Conservation (phyloP, 139 green algal species). For the Volvox africanus region DNA sequence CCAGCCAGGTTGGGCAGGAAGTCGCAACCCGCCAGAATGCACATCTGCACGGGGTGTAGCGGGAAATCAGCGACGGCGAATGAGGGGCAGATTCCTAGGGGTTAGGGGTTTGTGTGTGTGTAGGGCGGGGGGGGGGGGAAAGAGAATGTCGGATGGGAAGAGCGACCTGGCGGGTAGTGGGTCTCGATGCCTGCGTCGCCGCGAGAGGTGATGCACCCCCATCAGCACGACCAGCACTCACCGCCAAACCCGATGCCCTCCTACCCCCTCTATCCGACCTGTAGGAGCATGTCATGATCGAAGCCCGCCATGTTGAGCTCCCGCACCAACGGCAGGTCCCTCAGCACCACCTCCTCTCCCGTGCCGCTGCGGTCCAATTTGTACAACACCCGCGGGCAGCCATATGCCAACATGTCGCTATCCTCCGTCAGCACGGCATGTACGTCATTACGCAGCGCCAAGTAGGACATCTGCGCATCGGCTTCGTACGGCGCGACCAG, state of each 20-base stretch:
- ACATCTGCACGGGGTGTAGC: constrained; percentile 81
- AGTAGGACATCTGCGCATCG: constrained; percentile 95
- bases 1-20: constrained; percentile 86
- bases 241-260: background rate
- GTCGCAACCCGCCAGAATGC: constrained; percentile 96
- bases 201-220: too few relatives aligned
- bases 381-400: constrained; percentile 91
- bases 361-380: constrained; percentile 93
- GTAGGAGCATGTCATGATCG: constrained; percentile 89
- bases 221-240: background rate
- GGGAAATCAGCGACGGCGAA: background rate
- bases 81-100: too few relatives aligned
- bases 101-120: too few relatives aligned
- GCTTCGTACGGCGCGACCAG: constrained; percentile 98
- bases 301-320: constrained; percentile 80
- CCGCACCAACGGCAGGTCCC: constrained; percentile 74
- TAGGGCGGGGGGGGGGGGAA: too few relatives aligned
- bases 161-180: too few relatives aligned
- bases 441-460: constrained; percentile 82
- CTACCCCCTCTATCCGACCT: constrained; percentile 64
- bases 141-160: too few relatives aligned
- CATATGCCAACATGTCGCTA: constrained; percentile 96
- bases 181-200: too few relatives aligned
- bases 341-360: constrained; percentile 79
- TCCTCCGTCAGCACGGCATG: constrained; percentile 96